Conservation (phyloP, 768 basidiomycete species). For the Termitomyces sp. region DNA sequence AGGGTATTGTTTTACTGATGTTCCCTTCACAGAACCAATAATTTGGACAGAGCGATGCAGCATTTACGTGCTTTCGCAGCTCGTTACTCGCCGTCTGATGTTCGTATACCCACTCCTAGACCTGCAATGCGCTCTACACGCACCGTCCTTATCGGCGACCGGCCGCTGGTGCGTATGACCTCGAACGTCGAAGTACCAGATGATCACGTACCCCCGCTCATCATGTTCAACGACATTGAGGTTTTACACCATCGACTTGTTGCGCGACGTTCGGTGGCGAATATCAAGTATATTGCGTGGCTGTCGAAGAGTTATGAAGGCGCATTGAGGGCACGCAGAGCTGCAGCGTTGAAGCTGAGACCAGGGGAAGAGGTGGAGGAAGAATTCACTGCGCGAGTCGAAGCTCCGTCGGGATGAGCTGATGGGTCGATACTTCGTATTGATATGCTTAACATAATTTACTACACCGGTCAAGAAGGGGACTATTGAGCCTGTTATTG, state of each 20-base stretch:
- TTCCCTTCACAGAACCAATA: slow-evolving; percentile 36
- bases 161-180: slow-evolving; percentile 72
- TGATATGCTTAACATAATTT: slow-evolving; percentile 5
- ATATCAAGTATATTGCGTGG: slow-evolving; percentile 71
- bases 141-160: slow-evolving; percentile 47
- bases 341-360: slow-evolving; percentile 36
- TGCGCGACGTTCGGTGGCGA: slow-evolving; percentile 34
- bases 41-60: slow-evolving; percentile 50
- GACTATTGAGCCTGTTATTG: slow-evolving; percentile 6
- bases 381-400: neutral
- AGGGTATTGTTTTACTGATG: neutral
- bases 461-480: neutral
- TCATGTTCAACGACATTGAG: slow-evolving; percentile 78
- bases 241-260: slow-evolving; percentile 74
- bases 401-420: slow-evolving; percentile 4
- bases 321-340: slow-evolving; percentile 59
- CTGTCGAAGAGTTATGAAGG: slow-evolving; percentile 71
- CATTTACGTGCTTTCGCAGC: slow-evolving; percentile 59
- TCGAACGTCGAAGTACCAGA: slow-evolving; percentile 61
- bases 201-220: slow-evolving; percentile 74
- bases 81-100: slow-evolving; percentile 57
- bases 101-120: slow-evolving; percentile 42
- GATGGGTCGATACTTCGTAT: neutral
- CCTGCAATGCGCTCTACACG: slow-evolving; percentile 55
- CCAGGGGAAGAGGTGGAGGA: neutral